Evolutionary conservation across 805 yeast species (phyloP).

Genomic region (Kuraishia cidri): DNA sequence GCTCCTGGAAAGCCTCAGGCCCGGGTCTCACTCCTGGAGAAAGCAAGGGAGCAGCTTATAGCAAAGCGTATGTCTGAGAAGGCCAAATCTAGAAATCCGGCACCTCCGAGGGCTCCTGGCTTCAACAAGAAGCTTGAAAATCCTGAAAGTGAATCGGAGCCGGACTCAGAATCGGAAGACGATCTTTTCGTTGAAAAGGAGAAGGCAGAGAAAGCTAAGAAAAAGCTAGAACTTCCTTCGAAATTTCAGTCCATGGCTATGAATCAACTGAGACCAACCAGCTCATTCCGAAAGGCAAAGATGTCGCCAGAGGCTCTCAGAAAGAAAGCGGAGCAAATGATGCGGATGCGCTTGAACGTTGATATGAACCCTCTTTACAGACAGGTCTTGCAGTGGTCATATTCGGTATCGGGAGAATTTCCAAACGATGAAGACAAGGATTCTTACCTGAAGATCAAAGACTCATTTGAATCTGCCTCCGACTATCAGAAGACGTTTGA

Average conservation of each 20-base stretch:
- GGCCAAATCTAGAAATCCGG: conserved; percentile 21
- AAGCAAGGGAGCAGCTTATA: conserved; percentile 22
- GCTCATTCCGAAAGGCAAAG: too few species aligned
- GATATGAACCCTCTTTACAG: conserved; percentile 69
- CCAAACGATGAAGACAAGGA: conserved; percentile 41
- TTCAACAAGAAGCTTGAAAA: conserved; percentile 26
- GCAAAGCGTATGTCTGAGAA: not conserved
- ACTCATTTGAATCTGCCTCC: conserved; percentile 43
- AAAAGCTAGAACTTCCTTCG: too few species aligned
- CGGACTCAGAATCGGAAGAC: not conserved
- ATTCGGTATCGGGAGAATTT: conserved; percentile 39
- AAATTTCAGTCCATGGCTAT: too few species aligned
- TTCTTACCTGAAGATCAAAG: conserved; percentile 38
- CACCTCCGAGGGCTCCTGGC: conserved; percentile 46
- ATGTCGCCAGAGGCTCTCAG: conserved; percentile 23
- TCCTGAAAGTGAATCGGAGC: conserved; percentile 13
- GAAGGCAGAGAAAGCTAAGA: conserved; percentile 9
- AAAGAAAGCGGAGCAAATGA: conserved; percentile 60
- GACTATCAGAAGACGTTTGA: conserved; percentile 66
- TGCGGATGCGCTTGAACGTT: conserved; percentile 73
- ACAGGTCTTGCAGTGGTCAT: conserved; percentile 71
- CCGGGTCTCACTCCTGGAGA: conserved; percentile 22
- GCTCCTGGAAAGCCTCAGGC: conserved; percentile 20
- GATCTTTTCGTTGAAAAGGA: conserved; percentile 16
- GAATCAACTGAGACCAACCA: too few species aligned